phyloP scores from a whole-genome alignment of 2,329 filamentous ascomycete genomes.

The Hypoxylon sp. region DNA sequence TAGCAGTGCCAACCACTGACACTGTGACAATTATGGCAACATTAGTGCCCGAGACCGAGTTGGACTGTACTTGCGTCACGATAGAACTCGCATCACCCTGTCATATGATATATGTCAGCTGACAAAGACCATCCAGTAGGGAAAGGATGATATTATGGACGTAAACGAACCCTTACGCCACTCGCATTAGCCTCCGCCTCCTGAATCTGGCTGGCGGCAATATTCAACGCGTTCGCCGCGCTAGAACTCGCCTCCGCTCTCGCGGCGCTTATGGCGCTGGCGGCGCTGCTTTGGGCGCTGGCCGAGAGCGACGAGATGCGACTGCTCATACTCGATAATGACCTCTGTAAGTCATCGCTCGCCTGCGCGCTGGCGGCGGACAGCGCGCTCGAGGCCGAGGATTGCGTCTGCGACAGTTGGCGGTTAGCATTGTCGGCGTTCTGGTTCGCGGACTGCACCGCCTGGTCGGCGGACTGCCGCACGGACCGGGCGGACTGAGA shows the following conservation, averaged over 20 bases:
- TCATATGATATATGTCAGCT: conserved; percentile 24
- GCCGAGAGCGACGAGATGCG: conserved; percentile 45
- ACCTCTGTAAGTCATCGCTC: conserved; percentile 43
- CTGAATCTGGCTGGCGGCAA: conserved; percentile 49
- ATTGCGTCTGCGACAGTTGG: conserved; percentile 48
- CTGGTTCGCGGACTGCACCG: conserved; percentile 45
- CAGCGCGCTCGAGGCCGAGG: conserved; percentile 49
- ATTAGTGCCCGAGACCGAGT: conserved; percentile 46
- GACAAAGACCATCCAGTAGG: neutral
- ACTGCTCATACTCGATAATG: conserved; percentile 48
- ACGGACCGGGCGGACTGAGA: conserved; percentile 48
- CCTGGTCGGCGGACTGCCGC: conserved; percentile 49
- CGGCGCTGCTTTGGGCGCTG: conserved; percentile 48
- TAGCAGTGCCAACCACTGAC: conserved; percentile 46
- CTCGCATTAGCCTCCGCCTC: conserved; percentile 39
- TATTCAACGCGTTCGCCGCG: conserved; percentile 64
- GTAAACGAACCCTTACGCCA: conserved; percentile 38
- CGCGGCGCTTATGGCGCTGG: conserved; percentile 60
- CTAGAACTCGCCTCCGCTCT: conserved; percentile 66
- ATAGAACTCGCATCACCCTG: conserved; percentile 43
- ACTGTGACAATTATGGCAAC: conserved; percentile 49
- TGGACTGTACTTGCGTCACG: conserved; percentile 42
- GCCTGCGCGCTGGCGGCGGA: conserved; percentile 44
- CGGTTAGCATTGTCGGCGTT: conserved; percentile 47
- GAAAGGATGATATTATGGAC: neutral